These are phyloP conservation scores for Zygosaccharomyces pseudobailii DNA, from an alignment of 1,139 yeast species.

Conservation along the genomic window DNA sequence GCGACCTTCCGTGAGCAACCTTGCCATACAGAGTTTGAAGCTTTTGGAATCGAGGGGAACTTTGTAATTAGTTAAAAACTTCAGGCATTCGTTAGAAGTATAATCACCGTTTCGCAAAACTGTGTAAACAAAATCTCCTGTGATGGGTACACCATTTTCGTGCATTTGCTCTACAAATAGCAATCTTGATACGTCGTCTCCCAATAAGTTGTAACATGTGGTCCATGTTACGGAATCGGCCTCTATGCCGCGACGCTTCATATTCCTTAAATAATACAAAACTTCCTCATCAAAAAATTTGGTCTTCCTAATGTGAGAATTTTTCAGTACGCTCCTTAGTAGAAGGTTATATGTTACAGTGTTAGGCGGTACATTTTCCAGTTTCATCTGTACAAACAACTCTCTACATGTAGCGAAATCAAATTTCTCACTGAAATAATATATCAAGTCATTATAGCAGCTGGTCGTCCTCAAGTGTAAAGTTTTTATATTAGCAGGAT, in stretches of 20 bases:
- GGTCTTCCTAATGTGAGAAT: slow-evolving; percentile 29
- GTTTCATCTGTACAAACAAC: slow-evolving; percentile 38
- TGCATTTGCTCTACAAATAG: slow-evolving; percentile 29
- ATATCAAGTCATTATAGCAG: slow-evolving; percentile 43
- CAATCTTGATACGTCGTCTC: slow-evolving; percentile 30
- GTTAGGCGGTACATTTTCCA: slow-evolving; percentile 36
- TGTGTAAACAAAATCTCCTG: slow-evolving; percentile 19
- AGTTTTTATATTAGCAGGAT: slow-evolving; percentile 39
- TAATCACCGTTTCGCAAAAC: slow-evolving; percentile 17
- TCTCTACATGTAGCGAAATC: slow-evolving; percentile 43
- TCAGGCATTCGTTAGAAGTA: slow-evolving; percentile 14
- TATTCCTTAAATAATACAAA: slow-evolving; percentile 34
- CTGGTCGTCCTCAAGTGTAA: slow-evolving; percentile 34
- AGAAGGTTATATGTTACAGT: slow-evolving; percentile 43
- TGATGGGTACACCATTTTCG: slow-evolving; percentile 25
- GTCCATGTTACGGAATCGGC: slow-evolving; percentile 42
- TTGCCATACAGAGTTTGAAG: slow-evolving; percentile 25
- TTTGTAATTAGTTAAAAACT: slow-evolving; percentile 21
- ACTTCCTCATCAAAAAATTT: slow-evolving; percentile 33
- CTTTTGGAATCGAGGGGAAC: slow-evolving; percentile 26
- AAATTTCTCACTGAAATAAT: slow-evolving; percentile 36
- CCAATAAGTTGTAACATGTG: slow-evolving; percentile 29
- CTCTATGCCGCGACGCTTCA: slow-evolving; percentile 30
- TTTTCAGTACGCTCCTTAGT: slow-evolving; percentile 28
- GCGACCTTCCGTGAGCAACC: slow-evolving; percentile 27